Conservation (phyloP, 441 rosid genomes). For the Capsella rubella region DNA sequence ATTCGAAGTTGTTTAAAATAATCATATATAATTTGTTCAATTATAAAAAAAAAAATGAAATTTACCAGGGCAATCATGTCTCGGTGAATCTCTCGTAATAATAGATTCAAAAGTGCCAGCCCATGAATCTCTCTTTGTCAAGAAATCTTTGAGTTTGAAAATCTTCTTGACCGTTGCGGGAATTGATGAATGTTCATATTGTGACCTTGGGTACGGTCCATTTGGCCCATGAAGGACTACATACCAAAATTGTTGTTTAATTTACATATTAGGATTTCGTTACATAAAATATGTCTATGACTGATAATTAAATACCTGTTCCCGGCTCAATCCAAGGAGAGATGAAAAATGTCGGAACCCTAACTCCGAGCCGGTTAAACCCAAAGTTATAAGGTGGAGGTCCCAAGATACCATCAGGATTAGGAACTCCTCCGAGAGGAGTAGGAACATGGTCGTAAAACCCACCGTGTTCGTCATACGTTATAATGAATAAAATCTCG, state of each 20-base stretch:
- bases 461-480: conserved; percentile 92
- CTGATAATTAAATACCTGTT: conserved; percentile 53
- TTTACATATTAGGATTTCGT: not conserved
- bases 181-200: conserved; percentile 92
- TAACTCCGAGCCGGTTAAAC: conserved; percentile 81
- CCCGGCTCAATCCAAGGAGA: conserved; percentile 94
- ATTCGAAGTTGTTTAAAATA: not conserved
- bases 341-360: conserved; percentile 77
- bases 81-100: conserved; percentile 61
- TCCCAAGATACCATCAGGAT: conserved; percentile 74
- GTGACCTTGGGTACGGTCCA: conserved; percentile 75
- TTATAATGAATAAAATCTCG: conserved; percentile 62
- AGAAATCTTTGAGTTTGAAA: conserved; percentile 73
- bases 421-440: conserved; percentile 74
- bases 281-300: no score
- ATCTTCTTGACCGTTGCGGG: conserved; percentile 86
- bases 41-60: no score
- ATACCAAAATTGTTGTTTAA: not conserved
- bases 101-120: conserved; percentile 83
- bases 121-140: conserved; percentile 94
- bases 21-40: not conserved
- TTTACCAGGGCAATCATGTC: conserved; percentile 84
- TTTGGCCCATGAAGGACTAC: conserved; percentile 67
- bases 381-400: conserved; percentile 71
- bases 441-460: conserved; percentile 91